Evolutionary conservation across 2,329 filamentous ascomycete species (phyloP).

Genomic region (Calonectria hongkongensis): DNA sequence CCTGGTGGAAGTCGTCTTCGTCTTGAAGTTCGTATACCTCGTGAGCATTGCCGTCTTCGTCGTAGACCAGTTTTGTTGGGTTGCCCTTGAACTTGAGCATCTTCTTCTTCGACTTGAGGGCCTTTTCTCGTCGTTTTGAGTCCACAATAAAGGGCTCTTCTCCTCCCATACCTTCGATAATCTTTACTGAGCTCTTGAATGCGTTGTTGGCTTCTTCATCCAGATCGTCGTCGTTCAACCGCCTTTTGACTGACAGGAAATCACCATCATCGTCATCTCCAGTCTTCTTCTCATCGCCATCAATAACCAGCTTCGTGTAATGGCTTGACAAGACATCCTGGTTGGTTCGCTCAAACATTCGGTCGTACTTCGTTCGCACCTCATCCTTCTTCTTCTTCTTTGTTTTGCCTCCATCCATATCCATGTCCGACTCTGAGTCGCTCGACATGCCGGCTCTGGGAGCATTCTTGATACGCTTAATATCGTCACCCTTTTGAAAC

Average conservation of each 20-base stretch:
- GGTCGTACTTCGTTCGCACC: slow-evolving; percentile 95
- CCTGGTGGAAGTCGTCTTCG: slow-evolving; percentile 85
- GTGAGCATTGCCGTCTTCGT: slow-evolving; percentile 92
- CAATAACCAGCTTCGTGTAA: slow-evolving; percentile 88
- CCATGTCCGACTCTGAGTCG: slow-evolving; percentile 75
- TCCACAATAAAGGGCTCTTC: slow-evolving; percentile 88
- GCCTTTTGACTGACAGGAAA: slow-evolving; percentile 92
- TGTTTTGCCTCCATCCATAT: slow-evolving; percentile 70
- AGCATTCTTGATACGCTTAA: slow-evolving; percentile 91
- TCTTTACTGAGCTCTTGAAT: slow-evolving; percentile 68
- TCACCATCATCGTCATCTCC: slow-evolving; percentile 82
- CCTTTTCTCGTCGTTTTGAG: slow-evolving; percentile 95
- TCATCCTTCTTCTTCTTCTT: slow-evolving; percentile 79
- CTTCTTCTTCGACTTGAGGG: slow-evolving; percentile 96
- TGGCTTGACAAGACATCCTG: slow-evolving; percentile 96
- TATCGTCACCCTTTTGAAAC: slow-evolving; percentile 91
- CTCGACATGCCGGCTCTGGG: slow-evolving; percentile 80
- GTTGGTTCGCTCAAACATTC: slow-evolving; percentile 98
- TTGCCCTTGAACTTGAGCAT: slow-evolving; percentile 92
- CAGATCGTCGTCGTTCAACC: slow-evolving; percentile 83
- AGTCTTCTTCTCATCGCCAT: slow-evolving; percentile 69
- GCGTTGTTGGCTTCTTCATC: slow-evolving; percentile 70
- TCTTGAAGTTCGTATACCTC: slow-evolving; percentile 91
- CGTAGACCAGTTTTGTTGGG: slow-evolving; percentile 90
- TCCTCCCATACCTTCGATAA: slow-evolving; percentile 80